Base-by-base conservation (phyloP, 2,329 filamentous ascomycete species). In the Colletotrichum sp. region DNA sequence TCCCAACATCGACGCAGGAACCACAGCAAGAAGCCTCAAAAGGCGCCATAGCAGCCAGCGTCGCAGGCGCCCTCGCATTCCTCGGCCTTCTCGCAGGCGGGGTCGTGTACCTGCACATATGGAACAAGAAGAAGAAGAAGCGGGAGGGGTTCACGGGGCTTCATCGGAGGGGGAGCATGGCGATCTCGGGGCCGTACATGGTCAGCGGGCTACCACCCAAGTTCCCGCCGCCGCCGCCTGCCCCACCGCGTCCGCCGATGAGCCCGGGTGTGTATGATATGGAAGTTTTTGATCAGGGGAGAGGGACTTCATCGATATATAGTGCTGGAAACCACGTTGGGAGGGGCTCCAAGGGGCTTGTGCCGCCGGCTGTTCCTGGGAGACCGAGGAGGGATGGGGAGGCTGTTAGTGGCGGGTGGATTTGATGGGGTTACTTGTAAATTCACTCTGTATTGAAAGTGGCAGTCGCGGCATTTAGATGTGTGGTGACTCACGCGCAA, bases 61-160 rank as follows among this genome's bases (percentile, higher is more conserved):
- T 74, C 10, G 49, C 62, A 12, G 74, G 74, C 6, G 74, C 74
- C 7, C 32, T 76, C 7, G 70, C 74, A 1, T 44, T 76, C n/a
- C 34, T 76, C 18, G 59, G 74, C 3, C 10, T 74, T 4, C 12
- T 76, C 3, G 18, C 52, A 1, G 74, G 64, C 4, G 49, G 24
- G 2, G 13, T 69, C 8, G 60, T 60, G 12, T 16, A 74, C 18
- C 32, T 71, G 64, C 52, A 71, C 69, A 7, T 52, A 5, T 44
- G 68, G 12, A 26, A 55, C 26, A 66, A 69, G 16, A 75, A 52
- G 18, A 49, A 71, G n/a, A 32, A 24, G 30, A 70, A 64, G 3
- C 32, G 26, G 8, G 4, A 6, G 24, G n/a, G 16, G 44, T 13
- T 21, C 24, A 26, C 55, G 28, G 15, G 21, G 24, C 16, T 32